Evolutionary conservation across 1,139 yeast genomes (phyloP).

Genomic region (Pneumocystis wakefieldiae): DNA sequence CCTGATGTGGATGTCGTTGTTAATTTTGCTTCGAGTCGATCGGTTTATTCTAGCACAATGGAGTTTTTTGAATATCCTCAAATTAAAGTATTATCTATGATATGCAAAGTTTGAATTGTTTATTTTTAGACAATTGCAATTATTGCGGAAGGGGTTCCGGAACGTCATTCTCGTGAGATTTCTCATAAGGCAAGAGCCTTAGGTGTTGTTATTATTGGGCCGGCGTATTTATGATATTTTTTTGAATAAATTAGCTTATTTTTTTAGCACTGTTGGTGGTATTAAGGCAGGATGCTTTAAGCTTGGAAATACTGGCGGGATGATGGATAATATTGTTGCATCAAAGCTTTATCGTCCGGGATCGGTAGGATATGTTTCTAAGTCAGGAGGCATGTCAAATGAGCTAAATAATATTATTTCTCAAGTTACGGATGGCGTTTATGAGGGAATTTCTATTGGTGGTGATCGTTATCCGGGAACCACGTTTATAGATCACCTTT

Average conservation of each 20-base stretch:
- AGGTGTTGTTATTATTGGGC: slow-evolving; percentile 35
- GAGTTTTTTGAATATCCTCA: slow-evolving; percentile 34
- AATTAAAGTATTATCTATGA: slow-evolving; percentile 19
- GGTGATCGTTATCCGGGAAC: slow-evolving; percentile 38
- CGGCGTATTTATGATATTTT: slow-evolving; percentile 24
- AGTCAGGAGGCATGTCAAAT: slow-evolving; percentile 37
- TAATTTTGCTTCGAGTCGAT: slow-evolving; percentile 34
- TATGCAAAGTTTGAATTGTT: not conserved
- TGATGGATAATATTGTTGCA: slow-evolving; percentile 37
- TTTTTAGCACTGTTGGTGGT: slow-evolving; percentile 26
- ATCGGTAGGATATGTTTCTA: slow-evolving; percentile 35
- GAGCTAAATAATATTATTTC: slow-evolving; percentile 34
- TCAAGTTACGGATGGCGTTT: slow-evolving; percentile 33
- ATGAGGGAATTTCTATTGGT: slow-evolving; percentile 35
- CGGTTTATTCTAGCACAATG: slow-evolving; percentile 34
- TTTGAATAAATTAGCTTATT: not conserved
- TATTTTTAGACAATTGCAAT: slow-evolving; percentile 28
- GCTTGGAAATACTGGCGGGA: slow-evolving; percentile 37
- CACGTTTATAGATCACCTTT: slow-evolving; percentile 33
- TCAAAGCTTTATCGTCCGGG: slow-evolving; percentile 36
- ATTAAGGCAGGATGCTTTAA: slow-evolving; percentile 37
- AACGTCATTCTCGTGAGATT: slow-evolving; percentile 35
- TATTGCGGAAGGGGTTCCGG: slow-evolving; percentile 37
- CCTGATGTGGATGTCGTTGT: slow-evolving; percentile 36
- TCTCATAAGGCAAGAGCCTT: slow-evolving; percentile 30